A percentile compares a stretch with the other conserved stretches of the same genome.
Evolutionary conservation across 495 filamentous ascomycete genomes (phyloP).

Genomic region (Penicillium samsonianum): DNA sequence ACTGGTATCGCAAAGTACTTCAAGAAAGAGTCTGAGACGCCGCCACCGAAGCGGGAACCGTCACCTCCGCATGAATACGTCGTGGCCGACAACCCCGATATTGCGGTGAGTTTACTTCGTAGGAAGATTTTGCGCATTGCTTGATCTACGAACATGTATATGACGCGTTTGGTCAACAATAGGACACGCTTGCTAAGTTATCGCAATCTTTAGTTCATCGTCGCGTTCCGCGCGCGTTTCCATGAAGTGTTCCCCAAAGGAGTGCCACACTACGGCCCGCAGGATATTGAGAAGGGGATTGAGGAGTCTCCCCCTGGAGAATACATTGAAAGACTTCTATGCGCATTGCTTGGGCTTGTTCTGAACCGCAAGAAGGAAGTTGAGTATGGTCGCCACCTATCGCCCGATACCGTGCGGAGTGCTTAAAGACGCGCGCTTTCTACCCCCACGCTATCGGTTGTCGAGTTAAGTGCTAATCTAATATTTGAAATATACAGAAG

Average conservation of each 20-base stretch:
- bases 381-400: conserved; percentile 69
- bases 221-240: conserved; percentile 96
- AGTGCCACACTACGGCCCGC: conserved; percentile 83
- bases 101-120: conserved; percentile 67
- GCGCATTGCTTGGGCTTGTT: conserved; percentile 81
- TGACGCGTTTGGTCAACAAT: conserved; percentile 33
- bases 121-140: background rate
- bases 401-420: conserved; percentile 16
- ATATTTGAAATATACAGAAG: conserved; percentile 28
- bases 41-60: conserved; percentile 71
- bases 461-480: conserved; percentile 18
- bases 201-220: conserved; percentile 74
- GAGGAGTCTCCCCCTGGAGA: conserved; percentile 75
- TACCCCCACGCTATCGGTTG: conserved; percentile 14
- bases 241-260: conserved; percentile 84
- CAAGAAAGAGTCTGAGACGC: conserved; percentile 57
- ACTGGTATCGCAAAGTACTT: conserved; percentile 50
- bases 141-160: conserved; percentile 20
- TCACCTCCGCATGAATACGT: conserved; percentile 89
- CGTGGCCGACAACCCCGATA: conserved; percentile 81
- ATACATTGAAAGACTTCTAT: conserved; percentile 82
- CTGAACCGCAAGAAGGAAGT: conserved; percentile 97
- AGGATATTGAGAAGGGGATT: conserved; percentile 89
- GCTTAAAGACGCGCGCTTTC: conserved; percentile 16
- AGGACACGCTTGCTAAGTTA: conserved; percentile 42